These are phyloP conservation scores for Spizellomyces punctatus DNA, from an alignment of 192 early-diverging fungal species.

Conservation along the genomic window DNA sequence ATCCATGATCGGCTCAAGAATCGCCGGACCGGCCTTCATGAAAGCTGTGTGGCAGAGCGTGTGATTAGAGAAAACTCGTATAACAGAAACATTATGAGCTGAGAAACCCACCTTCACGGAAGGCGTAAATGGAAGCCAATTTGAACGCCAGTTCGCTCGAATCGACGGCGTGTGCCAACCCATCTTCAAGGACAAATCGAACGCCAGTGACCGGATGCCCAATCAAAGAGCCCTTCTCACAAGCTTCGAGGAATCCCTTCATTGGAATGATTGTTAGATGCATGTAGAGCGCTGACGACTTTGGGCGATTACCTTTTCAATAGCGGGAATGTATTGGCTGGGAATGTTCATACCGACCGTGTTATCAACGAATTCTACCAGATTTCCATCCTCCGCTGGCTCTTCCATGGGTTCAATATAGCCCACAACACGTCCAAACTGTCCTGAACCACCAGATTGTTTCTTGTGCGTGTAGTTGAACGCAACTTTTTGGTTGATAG, in stretches of 20 bases:
- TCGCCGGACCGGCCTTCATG: constrained; percentile 74
- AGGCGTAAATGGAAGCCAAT: constrained; percentile 81
- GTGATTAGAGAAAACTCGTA: constrained; percentile 7
- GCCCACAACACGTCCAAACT: constrained; percentile 89
- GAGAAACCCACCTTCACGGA: constrained; percentile 64
- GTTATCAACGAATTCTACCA: constrained; percentile 76
- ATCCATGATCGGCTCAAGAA: constrained; percentile 97
- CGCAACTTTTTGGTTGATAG: constrained; percentile 69
- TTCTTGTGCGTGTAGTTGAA: constrained; percentile 99
- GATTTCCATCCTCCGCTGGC: constrained; percentile 59
- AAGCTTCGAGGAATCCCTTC: constrained; percentile 91
- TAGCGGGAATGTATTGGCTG: constrained; percentile 87
- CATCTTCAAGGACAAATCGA: constrained; percentile 90
- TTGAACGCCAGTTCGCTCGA: constrained; percentile 96
- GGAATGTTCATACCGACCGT: constrained; percentile 96
- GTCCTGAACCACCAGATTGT: constrained; percentile 95
- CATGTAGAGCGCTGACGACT: no score
- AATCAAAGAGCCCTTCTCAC: constrained; percentile 87
- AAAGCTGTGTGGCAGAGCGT: constrained; percentile 52
- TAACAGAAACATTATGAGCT: background rate
- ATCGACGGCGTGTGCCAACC: constrained; percentile 89
- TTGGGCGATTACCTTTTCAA: constrained; percentile 49
- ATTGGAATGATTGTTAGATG: no score
- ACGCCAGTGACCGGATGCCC: constrained; percentile 87
- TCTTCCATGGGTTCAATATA: constrained; percentile 85